Evolutionary conservation across 768 basidiomycete species (phyloP).

Genomic region (Lyophyllum semitale): DNA sequence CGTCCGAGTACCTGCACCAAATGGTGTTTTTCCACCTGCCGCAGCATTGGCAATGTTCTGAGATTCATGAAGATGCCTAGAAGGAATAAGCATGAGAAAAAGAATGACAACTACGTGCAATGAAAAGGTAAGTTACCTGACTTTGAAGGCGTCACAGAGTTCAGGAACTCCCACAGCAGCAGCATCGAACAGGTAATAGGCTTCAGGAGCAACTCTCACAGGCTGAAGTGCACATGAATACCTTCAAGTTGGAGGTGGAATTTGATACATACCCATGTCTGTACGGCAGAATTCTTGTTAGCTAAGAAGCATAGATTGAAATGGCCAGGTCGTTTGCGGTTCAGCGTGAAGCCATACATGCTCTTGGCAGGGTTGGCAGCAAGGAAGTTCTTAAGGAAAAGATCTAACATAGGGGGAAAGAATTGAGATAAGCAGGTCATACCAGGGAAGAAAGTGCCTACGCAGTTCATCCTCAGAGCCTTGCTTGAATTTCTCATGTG

Average conservation of each 20-base stretch:
- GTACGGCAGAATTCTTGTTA: constrained; percentile 86
- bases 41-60: constrained; percentile 52
- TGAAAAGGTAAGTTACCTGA: constrained; percentile 47
- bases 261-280: constrained; percentile 76
- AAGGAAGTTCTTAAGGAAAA: constrained; percentile 86
- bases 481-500: constrained; percentile 92
- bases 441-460: constrained; percentile 42
- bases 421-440: neutral
- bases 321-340: constrained; percentile 88
- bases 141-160: constrained; percentile 97
- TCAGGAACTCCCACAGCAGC: constrained; percentile 90
- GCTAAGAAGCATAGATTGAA: constrained; percentile 93
- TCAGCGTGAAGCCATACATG: constrained; percentile 93
- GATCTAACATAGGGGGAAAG: constrained; percentile 53
- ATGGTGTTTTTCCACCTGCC: constrained; percentile 79
- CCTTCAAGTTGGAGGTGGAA: neutral
- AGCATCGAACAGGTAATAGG: constrained; percentile 89
- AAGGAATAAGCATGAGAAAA: constrained; percentile 8
- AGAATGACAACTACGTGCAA: neutral
- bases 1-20: constrained; percentile 71
- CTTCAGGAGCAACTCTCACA: constrained; percentile 83
- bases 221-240: constrained; percentile 48
- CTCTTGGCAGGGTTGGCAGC: constrained; percentile 93
- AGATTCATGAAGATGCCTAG: constrained; percentile 79
- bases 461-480: constrained; percentile 88